These are phyloP conservation scores for Neoscytalidium dimidiatum DNA, from an alignment of 2,329 filamentous ascomycete species.

Conservation along the genomic window DNA sequence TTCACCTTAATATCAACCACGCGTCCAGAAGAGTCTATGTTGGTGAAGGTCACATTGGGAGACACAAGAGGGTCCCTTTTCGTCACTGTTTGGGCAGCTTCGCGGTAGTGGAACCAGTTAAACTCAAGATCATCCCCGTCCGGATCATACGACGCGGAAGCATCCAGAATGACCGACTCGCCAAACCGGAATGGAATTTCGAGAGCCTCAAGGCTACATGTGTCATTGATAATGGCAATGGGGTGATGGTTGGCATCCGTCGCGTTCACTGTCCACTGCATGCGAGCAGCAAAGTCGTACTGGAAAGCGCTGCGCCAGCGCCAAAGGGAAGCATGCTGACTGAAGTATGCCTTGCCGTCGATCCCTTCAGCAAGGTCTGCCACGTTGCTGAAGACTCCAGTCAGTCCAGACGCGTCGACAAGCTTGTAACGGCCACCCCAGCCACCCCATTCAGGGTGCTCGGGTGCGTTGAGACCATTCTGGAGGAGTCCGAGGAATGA, in stretches of 20 bases:
- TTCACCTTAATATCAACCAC: not conserved
- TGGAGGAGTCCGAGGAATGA: slow-evolving; percentile 44
- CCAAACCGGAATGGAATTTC: slow-evolving; percentile 15
- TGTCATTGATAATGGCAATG: slow-evolving; percentile 23
- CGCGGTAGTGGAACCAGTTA: slow-evolving; percentile 26
- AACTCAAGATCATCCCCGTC: slow-evolving; percentile 23
- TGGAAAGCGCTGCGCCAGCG: slow-evolving; percentile 46
- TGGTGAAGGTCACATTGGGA: slow-evolving; percentile 9
- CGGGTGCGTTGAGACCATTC: slow-evolving; percentile 42
- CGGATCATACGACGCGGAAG: slow-evolving; percentile 23
- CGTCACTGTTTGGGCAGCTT: not conserved
- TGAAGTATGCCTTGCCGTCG: slow-evolving; percentile 34
- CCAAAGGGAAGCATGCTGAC: slow-evolving; percentile 42
- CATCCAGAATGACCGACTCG: slow-evolving; percentile 22
- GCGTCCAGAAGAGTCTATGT: not conserved
- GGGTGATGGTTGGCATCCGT: slow-evolving; percentile 24
- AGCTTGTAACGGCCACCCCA: slow-evolving; percentile 47
- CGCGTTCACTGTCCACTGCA: slow-evolving; percentile 38
- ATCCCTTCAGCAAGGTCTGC: slow-evolving; percentile 36
- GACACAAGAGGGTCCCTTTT: not conserved
- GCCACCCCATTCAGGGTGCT: slow-evolving; percentile 43
- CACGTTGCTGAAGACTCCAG: slow-evolving; percentile 34
- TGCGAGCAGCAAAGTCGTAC: slow-evolving; percentile 46
- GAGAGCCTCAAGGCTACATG: slow-evolving; percentile 14
- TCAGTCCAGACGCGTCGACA: slow-evolving; percentile 23